Percentiles rank a stretch among this genome's conserved stretches.
phyloP scores from a whole-genome alignment of 495 filamentous ascomycete genomes.

The Hypoxylon cercidicola region DNA sequence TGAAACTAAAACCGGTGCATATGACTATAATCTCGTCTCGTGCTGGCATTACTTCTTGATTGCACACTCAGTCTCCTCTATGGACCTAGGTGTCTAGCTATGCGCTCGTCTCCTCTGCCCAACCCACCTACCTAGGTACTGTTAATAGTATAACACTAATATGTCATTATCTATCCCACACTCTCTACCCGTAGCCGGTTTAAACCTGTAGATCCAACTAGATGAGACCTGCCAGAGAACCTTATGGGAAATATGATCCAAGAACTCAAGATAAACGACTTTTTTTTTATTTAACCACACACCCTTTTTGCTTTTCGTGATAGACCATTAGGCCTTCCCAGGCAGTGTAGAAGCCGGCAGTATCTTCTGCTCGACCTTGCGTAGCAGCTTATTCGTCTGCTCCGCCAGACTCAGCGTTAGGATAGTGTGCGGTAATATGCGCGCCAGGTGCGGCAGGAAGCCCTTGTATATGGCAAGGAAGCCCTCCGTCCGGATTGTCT shows the following conservation, averaged over 20 bases:
- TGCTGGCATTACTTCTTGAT: background rate
- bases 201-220: no score
- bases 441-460: conserved; percentile 91
- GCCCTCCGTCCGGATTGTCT: conserved; percentile 92
- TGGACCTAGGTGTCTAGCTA: no score
- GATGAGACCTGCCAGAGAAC: no score
- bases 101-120: no score
- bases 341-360: conserved; percentile 49
- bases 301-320: background rate
- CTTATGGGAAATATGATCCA: no score
- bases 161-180: no score
- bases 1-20: background rate
- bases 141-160: no score
- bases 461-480: conserved; percentile 97
- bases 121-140: no score
- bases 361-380: conserved; percentile 77
- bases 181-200: no score
- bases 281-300: background rate
- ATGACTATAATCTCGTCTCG: background rate
- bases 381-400: conserved; percentile 93
- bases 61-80: background rate
- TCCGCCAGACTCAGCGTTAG: conserved; percentile 92
- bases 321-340: conserved; percentile 34
- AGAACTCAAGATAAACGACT: no score
- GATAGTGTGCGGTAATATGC: conserved; percentile 95